Base-by-base conservation (phyloP, 306 rosid genomes). In the Acacia confusa region DNA sequence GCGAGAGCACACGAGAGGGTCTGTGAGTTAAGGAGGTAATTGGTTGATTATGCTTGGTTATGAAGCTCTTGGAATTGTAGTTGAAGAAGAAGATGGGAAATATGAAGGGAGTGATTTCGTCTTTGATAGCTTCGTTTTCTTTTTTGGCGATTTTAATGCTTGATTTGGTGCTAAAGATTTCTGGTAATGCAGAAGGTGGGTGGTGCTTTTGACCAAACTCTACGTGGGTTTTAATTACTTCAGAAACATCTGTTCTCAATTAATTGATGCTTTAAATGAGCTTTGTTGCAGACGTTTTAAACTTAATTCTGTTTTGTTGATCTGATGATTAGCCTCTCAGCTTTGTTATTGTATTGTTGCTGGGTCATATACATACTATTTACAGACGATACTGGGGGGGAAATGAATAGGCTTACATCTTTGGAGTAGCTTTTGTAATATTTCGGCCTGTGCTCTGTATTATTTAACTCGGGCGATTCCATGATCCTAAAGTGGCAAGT, bases 181-280 rank as follows among this genome's bases (percentile, higher is more conserved):
- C 93, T 81, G 88, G 87, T 50, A 91, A 90, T 88, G 80, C 88
- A 11, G 97, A 93, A 90, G 98, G 97, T 93, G 82, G 72, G 91
- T 88, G 79, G 17, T 77, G 72, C 83, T 79, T 82, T 77, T 47
- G 70, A 43, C 45, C 20, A 53, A 57, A 24, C 77, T 53, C 3
- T 30, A 5, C 70, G 20, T 9, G 32, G 24, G 47, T 78, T 74
- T 84, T 82, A 14, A 44, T 71, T 76, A 70, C 79, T 48, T 57
- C 76, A 67, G 63, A 57, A 64, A 47, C 84, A 60, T 75, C 38
- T 79, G 63, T 79, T 76, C 28, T 38, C 58, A 2, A 40, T 63
- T 40, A 57, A 63, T 71, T 22, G 61, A 13, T 84, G 65, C 66
- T 79, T 76, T 76, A 32, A 76, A 57, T 77, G 70, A 52, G 63